phyloP scores from a whole-genome alignment of 2,329 filamentous ascomycete species.

The Colletotrichum sp. region DNA sequence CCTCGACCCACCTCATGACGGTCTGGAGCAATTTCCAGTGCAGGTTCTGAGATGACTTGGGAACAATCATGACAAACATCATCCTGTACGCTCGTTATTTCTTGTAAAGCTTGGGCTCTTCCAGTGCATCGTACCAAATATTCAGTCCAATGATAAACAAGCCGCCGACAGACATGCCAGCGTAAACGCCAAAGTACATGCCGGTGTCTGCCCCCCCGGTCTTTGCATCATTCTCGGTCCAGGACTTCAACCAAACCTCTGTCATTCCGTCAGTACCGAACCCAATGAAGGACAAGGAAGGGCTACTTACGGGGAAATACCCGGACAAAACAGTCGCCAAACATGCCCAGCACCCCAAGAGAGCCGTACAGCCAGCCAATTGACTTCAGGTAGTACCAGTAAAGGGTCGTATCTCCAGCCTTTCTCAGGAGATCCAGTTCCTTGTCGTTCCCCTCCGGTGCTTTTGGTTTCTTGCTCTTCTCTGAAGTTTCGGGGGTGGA shows the following conservation, averaged over 20 bases:
- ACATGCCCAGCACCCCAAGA: not conserved
- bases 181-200: slow-evolving; percentile 32
- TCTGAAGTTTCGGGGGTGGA: not conserved
- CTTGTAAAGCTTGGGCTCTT: rapidly evolving
- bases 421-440: not conserved
- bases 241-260: slow-evolving; percentile 20
- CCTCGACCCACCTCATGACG: not conserved
- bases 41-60: slow-evolving; percentile 1
- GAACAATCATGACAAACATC: slow-evolving; percentile 7
- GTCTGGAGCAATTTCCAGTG: not conserved
- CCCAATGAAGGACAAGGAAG: rapidly evolving
- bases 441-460: not conserved
- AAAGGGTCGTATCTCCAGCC: not conserved
- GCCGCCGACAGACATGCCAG: not conserved
- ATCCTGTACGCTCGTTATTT: not conserved
- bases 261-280: not conserved
- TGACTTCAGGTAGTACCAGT: slow-evolving; percentile 13
- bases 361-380: slow-evolving; percentile 5
- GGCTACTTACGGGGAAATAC: slow-evolving; percentile 1
- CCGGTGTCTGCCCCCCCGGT: slow-evolving; percentile 9
- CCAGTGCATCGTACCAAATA: not conserved
- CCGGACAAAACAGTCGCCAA: not conserved
- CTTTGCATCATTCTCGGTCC: slow-evolving; percentile 22
- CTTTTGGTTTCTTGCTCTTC: not conserved
- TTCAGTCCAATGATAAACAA: not conserved